Percentiles rank a stretch among this genome's conserved stretches.
Conservation (phyloP, 2,329 filamentous ascomycete species). For the Fusarium tricinctum region DNA sequence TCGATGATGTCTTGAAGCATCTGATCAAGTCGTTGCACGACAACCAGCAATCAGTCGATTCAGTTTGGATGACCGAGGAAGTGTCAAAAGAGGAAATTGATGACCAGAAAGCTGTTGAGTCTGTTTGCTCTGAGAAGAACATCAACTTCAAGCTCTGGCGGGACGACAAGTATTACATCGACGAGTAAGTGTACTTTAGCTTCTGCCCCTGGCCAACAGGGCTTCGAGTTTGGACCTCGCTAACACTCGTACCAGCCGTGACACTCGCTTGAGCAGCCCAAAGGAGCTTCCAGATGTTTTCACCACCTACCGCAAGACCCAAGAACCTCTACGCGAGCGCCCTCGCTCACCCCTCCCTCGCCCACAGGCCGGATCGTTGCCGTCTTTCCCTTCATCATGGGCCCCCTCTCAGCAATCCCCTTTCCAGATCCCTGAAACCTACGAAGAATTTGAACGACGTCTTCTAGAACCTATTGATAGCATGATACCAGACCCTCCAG, state of each 20-base stretch:
- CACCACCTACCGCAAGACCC: conserved; percentile 78
- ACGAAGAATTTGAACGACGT: conserved; percentile 66
- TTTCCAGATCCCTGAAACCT: conserved; percentile 72
- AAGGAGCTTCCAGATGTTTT: conserved; percentile 80
- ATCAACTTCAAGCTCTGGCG: conserved; percentile 75
- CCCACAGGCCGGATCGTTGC: conserved; percentile 66
- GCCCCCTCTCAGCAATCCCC: conserved; percentile 72
- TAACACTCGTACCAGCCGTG: conserved; percentile 65
- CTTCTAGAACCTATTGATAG: conserved; percentile 70
- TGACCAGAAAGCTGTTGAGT: conserved; percentile 71
- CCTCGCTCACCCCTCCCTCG: conserved; percentile 70
- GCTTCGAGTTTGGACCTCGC: not conserved
- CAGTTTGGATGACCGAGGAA: conserved; percentile 81
- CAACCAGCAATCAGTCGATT: conserved; percentile 64
- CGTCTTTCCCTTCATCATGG: conserved; percentile 61
- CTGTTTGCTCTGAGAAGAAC: conserved; percentile 65
- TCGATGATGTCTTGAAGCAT: conserved; percentile 70
- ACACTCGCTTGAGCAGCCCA: conserved; percentile 70
- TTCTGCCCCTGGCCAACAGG: too few species aligned
- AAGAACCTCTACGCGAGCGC: conserved; percentile 77
- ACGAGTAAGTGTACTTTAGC: conserved; percentile 72
- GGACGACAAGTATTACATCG: conserved; percentile 84
- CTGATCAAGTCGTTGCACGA: conserved; percentile 66
- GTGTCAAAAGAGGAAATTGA: conserved; percentile 76
- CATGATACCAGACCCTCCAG: conserved; percentile 65